A percentile compares a stretch with the other conserved stretches of the same genome.
Conservation (phyloP, 2,329 filamentous ascomycete species). For the Neodidymelliopsis sp. region DNA sequence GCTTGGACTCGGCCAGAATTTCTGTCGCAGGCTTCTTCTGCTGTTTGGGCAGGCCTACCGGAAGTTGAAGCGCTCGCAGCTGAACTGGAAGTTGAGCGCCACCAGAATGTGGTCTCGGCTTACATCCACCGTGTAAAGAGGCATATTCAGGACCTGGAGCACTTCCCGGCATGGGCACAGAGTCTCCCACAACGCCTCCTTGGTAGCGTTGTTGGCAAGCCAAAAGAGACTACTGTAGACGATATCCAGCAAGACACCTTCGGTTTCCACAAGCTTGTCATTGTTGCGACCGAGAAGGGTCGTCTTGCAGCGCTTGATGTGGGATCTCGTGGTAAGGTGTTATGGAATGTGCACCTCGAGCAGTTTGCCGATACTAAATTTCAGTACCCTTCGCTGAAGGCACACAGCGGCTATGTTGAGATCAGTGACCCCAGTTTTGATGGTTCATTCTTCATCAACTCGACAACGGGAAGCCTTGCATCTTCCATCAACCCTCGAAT, state of each 20-base stretch:
- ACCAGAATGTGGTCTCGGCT: slow-evolving; percentile 80
- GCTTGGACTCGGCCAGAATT: slow-evolving; percentile 86
- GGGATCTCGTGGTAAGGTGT: slow-evolving; percentile 73
- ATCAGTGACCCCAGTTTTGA: slow-evolving; percentile 35
- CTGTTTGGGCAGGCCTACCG: slow-evolving; percentile 79
- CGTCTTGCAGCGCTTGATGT: slow-evolving; percentile 82
- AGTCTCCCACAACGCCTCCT: slow-evolving; percentile 73
- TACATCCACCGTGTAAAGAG: slow-evolving; percentile 87
- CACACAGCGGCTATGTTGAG: slow-evolving; percentile 45
- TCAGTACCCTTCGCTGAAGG: slow-evolving; percentile 62
- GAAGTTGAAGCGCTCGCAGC: slow-evolving; percentile 77
- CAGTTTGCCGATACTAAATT: slow-evolving; percentile 66
- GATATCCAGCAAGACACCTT: slow-evolving; percentile 75
- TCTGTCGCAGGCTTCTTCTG: slow-evolving; percentile 79
- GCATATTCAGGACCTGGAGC: slow-evolving; percentile 78
- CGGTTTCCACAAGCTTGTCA: slow-evolving; percentile 84
- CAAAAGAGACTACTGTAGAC: slow-evolving; percentile 63
- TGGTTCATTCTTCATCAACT: slow-evolving; percentile 41
- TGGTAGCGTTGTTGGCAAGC: slow-evolving; percentile 60
- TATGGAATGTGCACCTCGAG: slow-evolving; percentile 76
- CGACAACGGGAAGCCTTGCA: slow-evolving; percentile 41
- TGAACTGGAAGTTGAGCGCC: slow-evolving; percentile 84
- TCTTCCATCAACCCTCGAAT: slow-evolving; percentile 27
- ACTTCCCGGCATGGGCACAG: slow-evolving; percentile 77
- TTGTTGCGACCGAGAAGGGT: slow-evolving; percentile 81